Base-by-base conservation (phyloP, 2,329 filamentous ascomycete species). In the Colletotrichum somersetense region DNA sequence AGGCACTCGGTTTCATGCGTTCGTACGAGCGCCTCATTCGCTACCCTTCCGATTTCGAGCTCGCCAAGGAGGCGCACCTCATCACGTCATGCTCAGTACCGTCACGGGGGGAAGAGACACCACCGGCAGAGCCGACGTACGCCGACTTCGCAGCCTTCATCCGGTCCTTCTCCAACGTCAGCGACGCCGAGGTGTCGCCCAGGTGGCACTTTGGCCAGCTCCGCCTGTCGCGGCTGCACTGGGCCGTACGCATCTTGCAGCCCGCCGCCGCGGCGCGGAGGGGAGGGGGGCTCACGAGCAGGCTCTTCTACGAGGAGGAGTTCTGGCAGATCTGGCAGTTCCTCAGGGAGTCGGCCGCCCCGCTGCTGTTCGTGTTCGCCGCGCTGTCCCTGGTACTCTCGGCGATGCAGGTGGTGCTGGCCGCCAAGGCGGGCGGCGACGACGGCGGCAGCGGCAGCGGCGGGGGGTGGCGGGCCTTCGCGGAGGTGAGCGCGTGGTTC, bases 201-300 rank as follows among this genome's bases (percentile, higher is more conserved):
- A 50, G 46, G n/a, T 50, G 46, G 46, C 46, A 23, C n/a, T 50
- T 50, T 50, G 46, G 46, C 46, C 46, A 50, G 46, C n/a, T 50
- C 46, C n/a, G n/a, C n/a, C 46, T 50, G 3, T 23, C 46, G 12
- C 46, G 46, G 20, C 46, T 50, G 8, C 46, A 50, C 20, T 23
- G 20, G n/a, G 46, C 46, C 11, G 20, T 23, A 14, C n/a, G 46
- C 20, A 23, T 50, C 2, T 50, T 50, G 3, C 46, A 23, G 10
- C 46, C 46, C 3, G 4, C 46, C 8, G 46, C 46, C n/a, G 46
- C 20, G n/a, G 12, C 7, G 46, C 8, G 12, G 20, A 50, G 10
- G n/a, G 20, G 20, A 6, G 26, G 26, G 26, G 26, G 26, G 26
- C 20, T 50, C n/a, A n/a, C 8, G 10, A 50, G 12, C n/a, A 23